Base-by-base conservation (phyloP, 2,329 filamentous ascomycete genomes). In the Aureobasidium subglaciale region DNA sequence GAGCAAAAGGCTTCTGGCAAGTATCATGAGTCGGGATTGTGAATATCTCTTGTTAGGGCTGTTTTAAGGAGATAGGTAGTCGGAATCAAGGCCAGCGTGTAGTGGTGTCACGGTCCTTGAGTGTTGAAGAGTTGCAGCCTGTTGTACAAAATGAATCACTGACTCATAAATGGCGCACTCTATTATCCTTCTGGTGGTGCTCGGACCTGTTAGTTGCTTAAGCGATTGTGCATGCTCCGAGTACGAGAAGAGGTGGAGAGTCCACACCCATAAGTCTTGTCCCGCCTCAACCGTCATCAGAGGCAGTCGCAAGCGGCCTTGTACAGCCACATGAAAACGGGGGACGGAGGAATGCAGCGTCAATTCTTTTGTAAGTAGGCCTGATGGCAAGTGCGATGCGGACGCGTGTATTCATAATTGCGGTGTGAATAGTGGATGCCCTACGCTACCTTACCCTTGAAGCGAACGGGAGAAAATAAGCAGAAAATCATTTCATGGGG, bases 111-210 rank as follows among this genome's bases (percentile, higher is more conserved):
- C 22, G 22, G 30, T 22, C 32, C 24, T 13, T 30, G 15, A 35
- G 24, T 40, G 24, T 29, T 30, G 34, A 6, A 50, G 24, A 40
- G 27, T 34, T 20, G n/a, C 32, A 16, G 32, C 24, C 32, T 27
- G 48, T 40, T 52, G 35, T 52, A 32, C 18, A 41, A 24, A 41
- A 22, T 32, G 34, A 41, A 22, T 32, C 22, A 50, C 35, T 52
- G 48, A 52, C 48, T 52, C 48, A 52, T 41, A 34, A 54, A 54
- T 54, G 29, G 37, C 50, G 50, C 50, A 54, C 50, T 54, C 37
- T 54, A 43, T 54, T 54, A 43, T 34, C 50, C 37, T 54, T 54
- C 50, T 30, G 50, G n/a, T 24, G 24, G 38, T 43, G 50, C 50
- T 41, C 50, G 37, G 50, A 42, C 37, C 22, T 27, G 35, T 34